phyloP scores from a whole-genome alignment of 306 rosid species.

The Canavalia ensiformis region DNA sequence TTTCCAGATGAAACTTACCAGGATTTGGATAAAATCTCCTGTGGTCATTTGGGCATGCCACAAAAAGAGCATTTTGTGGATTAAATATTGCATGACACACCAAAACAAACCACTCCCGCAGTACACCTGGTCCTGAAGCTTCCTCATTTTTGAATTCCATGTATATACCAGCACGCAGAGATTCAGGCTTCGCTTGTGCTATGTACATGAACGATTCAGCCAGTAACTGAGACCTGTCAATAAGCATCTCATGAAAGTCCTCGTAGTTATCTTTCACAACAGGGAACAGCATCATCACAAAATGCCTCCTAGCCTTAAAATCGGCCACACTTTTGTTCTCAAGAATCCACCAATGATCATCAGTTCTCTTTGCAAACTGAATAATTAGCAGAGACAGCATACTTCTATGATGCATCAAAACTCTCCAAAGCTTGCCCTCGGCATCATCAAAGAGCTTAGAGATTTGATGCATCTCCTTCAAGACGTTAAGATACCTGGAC shows the following conservation, averaged over 20 bases:
- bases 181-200: constrained; percentile 54
- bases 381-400: constrained; percentile 59
- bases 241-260: constrained; percentile 78
- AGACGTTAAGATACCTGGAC: constrained; percentile 66
- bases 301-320: constrained; percentile 80
- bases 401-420: constrained; percentile 53
- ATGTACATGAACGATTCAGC: constrained; percentile 79
- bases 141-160: constrained; percentile 86
- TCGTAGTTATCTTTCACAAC: constrained; percentile 65
- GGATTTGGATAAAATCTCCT: constrained; percentile 89
- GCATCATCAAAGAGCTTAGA: constrained; percentile 64
- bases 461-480: constrained; percentile 65
- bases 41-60: constrained; percentile 77
- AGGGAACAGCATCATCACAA: constrained; percentile 78
- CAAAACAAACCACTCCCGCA: constrained; percentile 88
- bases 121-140: constrained; percentile 91
- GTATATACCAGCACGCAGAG: constrained; percentile 68
- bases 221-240: constrained; percentile 78
- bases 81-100: constrained; percentile 81
- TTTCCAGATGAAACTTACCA: constrained; percentile 57
- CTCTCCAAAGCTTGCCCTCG: constrained; percentile 63
- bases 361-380: constrained; percentile 55
- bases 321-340: constrained; percentile 61
- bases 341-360: constrained; percentile 73
- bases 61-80: constrained; percentile 76